Conservation (phyloP, 192 early-diverging fungal genomes). For the Glomus cerebriforme region DNA sequence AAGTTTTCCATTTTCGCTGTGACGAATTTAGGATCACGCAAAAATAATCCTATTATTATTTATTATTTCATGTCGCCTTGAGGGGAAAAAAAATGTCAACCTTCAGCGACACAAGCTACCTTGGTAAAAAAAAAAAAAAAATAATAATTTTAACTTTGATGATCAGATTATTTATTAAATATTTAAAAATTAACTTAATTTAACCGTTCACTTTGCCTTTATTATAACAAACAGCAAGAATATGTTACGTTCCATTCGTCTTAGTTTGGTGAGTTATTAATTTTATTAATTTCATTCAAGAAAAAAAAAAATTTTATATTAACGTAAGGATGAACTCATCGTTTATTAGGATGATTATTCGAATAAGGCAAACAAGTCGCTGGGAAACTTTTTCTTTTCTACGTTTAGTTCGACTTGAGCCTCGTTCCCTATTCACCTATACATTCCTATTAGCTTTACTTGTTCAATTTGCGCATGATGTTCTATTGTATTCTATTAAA, state of each 20-base stretch:
- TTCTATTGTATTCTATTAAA: slow-evolving; percentile 9
- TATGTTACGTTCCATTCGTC: slow-evolving; percentile 11
- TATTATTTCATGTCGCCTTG: not conserved
- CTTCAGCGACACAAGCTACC: not conserved
- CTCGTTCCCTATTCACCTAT: slow-evolving; percentile 4
- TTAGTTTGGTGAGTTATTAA: not conserved
- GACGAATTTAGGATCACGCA: not conserved
- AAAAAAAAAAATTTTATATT: not conserved
- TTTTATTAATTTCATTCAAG: not conserved
- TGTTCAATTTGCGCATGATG: not conserved
- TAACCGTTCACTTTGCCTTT: not conserved
- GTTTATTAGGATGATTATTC: slow-evolving; percentile 5
- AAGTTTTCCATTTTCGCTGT: not conserved
- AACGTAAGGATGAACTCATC: not conserved
- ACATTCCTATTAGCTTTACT: slow-evolving; percentile 6
- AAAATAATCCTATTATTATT: too few species aligned
- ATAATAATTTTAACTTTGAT: not conserved
- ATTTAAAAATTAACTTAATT: not conserved
- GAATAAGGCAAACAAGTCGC: not conserved
- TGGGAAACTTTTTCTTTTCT: not conserved
- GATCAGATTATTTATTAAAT: too few species aligned
- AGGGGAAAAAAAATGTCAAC: not conserved
- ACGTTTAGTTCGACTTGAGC: not conserved
- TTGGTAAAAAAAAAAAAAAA: not conserved
- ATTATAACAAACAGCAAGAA: slow-evolving; percentile 8